Evolutionary conservation across 1,284 basidiomycete species (phyloP), one percentile per base, ranked within the genome.

Genomic region (Leccinum fallax): DNA sequence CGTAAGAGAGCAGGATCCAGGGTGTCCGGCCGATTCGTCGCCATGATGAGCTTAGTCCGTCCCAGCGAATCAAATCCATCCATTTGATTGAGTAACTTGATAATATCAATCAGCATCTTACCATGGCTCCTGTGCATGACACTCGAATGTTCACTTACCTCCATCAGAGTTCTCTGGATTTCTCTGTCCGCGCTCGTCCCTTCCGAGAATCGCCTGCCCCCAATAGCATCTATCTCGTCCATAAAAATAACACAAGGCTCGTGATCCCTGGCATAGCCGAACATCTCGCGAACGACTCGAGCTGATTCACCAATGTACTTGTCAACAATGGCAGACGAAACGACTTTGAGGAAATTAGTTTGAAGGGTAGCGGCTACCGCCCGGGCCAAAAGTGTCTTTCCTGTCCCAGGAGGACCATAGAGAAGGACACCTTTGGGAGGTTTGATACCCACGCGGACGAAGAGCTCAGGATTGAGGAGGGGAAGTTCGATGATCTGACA

Each of bases 171-270:
- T 68, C 97, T 85, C 78, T 99, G 97, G 67, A 99, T 99, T 80
- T 99, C 97, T 71, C 97, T 90, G 80, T 99, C 97, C 13, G 97
- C 97, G 76, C 91, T 94, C 4, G 97, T 99, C 40, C 97, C 97
- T 78, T 99, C 97, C n/a, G 90, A 93, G 82, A 99, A 99, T 61
- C 97, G 84, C 67, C 97, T 84, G 13, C 96, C 95, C 68, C 95
- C 96, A 67, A 98, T 97, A 34, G 95, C 95, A 75, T 98, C 96
- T 70, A 99, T 98, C 80, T 99, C 97, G 77, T 99, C 97, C 90
- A 99, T 98, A 80, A 99, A 99, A 74, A 99, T 99, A 71, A 99
- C 97, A 76, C 97, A 98, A 52, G 97, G 97, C 77, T 98, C 97
- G 74, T 99, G 95, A 74, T 98, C 97, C 68, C 84, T 86, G 9